Evolutionary conservation across 208 protist genomes (phyloP).

Genomic region (Trypanosomatidae sp.): DNA sequence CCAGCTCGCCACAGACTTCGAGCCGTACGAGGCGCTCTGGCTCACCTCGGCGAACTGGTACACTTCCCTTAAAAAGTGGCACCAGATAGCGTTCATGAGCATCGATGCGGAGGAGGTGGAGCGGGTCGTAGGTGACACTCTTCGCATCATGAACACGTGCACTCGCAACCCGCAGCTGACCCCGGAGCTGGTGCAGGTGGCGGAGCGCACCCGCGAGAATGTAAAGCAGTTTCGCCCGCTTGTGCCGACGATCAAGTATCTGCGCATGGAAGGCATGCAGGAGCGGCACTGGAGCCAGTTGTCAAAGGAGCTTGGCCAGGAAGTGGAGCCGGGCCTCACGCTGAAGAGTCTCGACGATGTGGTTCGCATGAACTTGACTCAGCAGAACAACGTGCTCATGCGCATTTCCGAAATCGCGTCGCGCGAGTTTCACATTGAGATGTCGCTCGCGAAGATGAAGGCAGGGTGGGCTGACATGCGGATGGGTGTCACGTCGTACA

Average conservation of each 20-base stretch:
- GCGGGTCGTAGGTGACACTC: constrained; percentile 69
- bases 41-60: constrained; percentile 92
- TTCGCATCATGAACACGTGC: constrained; percentile 88
- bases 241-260: constrained; percentile 94
- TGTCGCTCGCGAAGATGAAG: constrained; percentile 94
- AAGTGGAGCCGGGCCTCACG: constrained; percentile 88
- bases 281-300: constrained; percentile 96
- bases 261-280: constrained; percentile 96
- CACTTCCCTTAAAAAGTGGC: constrained; percentile 76
- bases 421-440: constrained; percentile 97
- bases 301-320: constrained; percentile 91
- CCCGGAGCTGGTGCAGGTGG: constrained; percentile 86
- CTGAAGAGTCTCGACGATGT: constrained; percentile 90
- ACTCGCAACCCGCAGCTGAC: constrained; percentile 78
- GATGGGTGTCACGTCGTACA: constrained; percentile 89
- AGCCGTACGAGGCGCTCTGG: constrained; percentile 96
- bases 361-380: constrained; percentile 59
- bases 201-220: constrained; percentile 77
- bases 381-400: constrained; percentile 86
- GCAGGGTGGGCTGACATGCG: constrained; percentile 87
- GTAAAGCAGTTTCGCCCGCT: constrained; percentile 96
- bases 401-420: constrained; percentile 93
- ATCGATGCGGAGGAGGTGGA: constrained; percentile 94
- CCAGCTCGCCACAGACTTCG: constrained; percentile 93
- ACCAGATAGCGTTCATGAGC: constrained; percentile 72